These are phyloP conservation scores for Pseudogymnoascus sp. DNA, from an alignment of 2,329 filamentous ascomycete species.

Conservation along the genomic window DNA sequence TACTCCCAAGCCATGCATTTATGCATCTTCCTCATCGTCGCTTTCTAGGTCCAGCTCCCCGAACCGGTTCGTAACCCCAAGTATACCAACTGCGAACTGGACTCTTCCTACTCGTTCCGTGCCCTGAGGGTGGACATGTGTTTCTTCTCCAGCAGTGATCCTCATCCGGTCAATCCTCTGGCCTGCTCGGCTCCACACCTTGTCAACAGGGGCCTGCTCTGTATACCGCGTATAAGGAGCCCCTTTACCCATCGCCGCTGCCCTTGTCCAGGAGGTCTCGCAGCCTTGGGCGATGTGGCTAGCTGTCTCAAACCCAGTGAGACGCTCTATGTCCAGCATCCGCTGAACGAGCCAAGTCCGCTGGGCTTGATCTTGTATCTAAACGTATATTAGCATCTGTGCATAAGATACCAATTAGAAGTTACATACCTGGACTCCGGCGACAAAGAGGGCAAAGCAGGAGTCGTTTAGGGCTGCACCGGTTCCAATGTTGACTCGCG, in stretches of 20 bases:
- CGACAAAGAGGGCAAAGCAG: conserved; percentile 77
- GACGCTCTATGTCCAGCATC: conserved; percentile 65
- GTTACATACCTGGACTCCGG: conserved; percentile 59
- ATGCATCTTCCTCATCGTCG: conserved; percentile 13
- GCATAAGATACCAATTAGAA: not conserved
- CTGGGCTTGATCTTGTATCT: conserved; percentile 67
- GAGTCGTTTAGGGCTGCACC: conserved; percentile 78
- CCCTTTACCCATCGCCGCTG: conserved; percentile 64
- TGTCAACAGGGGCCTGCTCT: conserved; percentile 30
- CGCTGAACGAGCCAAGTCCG: conserved; percentile 70
- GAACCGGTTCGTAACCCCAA: conserved; percentile 73
- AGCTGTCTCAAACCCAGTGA: conserved; percentile 84
- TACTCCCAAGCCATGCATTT: not conserved
- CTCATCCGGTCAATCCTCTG: conserved; percentile 38
- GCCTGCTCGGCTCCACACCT: conserved; percentile 44
- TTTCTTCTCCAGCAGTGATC: conserved; percentile 37
- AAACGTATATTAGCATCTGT: conserved; percentile 17
- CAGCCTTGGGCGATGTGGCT: conserved; percentile 75
- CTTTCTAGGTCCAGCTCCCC: conserved; percentile 51
- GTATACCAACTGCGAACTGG: conserved; percentile 70
- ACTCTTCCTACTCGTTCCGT: conserved; percentile 56
- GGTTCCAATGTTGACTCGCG: conserved; percentile 65
- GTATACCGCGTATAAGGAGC: conserved; percentile 59
- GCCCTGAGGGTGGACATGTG: conserved; percentile 15
- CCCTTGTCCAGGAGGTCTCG: conserved; percentile 75